Evolutionary conservation across 371 early-diverging fungal species (phyloP).

Genomic region (Globomyces sp.): DNA sequence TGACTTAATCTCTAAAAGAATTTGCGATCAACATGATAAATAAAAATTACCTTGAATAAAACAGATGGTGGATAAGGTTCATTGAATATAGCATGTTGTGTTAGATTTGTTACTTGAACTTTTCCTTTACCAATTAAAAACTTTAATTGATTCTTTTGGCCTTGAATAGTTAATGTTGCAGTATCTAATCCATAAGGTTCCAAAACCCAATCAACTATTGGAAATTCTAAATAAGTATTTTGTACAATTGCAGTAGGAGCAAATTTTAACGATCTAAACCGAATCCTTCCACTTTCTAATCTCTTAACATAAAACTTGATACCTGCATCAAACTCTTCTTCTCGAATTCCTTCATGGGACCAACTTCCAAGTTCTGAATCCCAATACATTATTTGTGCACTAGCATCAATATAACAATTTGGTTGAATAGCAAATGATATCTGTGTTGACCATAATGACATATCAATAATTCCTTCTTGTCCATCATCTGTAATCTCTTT

Average conservation of each 20-base stretch:
- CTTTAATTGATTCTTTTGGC: conserved; percentile 36
- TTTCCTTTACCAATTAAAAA: conserved; percentile 40
- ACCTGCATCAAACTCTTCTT: conserved; percentile 41
- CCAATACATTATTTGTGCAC: conserved; percentile 47
- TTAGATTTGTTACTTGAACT: conserved; percentile 35
- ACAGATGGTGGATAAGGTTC: conserved; percentile 35
- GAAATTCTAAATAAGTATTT: conserved; percentile 44
- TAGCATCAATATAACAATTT: conserved; percentile 28
- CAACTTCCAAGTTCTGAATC: conserved; percentile 34
- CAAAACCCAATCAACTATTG: conserved; percentile 42
- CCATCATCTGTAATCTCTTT: conserved; percentile 36
- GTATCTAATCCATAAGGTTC: conserved; percentile 23
- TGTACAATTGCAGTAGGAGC: conserved; percentile 47
- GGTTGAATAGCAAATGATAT: conserved; percentile 36
- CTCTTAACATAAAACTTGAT: no score
- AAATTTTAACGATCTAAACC: conserved; percentile 46
- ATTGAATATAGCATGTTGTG: conserved; percentile 22
- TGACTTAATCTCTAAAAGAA: conserved; percentile 34
- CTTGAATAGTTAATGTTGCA: conserved; percentile 36
- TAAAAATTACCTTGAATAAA: conserved; percentile 32
- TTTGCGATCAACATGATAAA: not conserved
- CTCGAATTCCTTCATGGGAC: conserved; percentile 46
- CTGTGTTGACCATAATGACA: conserved; percentile 41
- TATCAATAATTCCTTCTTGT: conserved; percentile 21
- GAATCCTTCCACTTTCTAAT: conserved; percentile 34